Conservation (phyloP, 1,284 basidiomycete species). For the Hymenochaete sp. region DNA sequence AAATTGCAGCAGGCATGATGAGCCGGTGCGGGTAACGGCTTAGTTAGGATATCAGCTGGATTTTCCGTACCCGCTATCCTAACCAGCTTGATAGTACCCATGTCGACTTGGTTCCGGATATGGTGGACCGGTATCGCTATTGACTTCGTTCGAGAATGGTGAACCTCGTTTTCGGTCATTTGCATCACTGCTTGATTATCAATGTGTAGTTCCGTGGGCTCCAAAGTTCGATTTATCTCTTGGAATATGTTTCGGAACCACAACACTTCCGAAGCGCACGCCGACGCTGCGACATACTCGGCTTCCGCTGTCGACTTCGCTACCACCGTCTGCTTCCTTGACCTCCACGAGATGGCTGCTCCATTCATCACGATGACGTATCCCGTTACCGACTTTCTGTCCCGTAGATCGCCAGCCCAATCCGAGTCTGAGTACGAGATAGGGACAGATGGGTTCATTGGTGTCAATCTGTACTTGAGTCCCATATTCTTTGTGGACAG, state of each 20-base stretch:
- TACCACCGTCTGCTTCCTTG: conserved; percentile 21
- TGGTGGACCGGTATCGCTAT: conserved; percentile 35
- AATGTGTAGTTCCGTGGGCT: not conserved
- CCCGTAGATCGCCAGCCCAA: conserved; percentile 21
- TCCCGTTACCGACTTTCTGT: conserved; percentile 23
- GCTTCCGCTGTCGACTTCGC: conserved; percentile 24
- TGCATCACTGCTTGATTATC: conserved; percentile 23
- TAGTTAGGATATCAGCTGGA: conserved; percentile 10
- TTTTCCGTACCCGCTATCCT: conserved; percentile 6
- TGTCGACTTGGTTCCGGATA: conserved; percentile 26
- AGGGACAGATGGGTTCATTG: no score
- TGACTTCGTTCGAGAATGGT: conserved; percentile 32
- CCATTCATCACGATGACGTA: conserved; percentile 22
- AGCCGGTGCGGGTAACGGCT: not conserved
- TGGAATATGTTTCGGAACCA: conserved; percentile 16
- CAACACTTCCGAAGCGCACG: conserved; percentile 19
- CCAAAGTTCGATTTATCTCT: conserved; percentile 3
- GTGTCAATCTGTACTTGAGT: conserved; percentile 26
- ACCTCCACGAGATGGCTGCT: conserved; percentile 23
- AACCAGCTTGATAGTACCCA: not conserved
- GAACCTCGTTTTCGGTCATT: conserved; percentile 28
- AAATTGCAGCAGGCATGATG: not conserved
- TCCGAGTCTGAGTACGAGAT: conserved; percentile 24
- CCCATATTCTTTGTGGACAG: conserved; percentile 23
- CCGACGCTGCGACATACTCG: conserved; percentile 23